Evolutionary conservation across 495 filamentous ascomycete species (phyloP), one percentile per base, ranked within the genome.

Genomic region (Penicillium goetzii): DNA sequence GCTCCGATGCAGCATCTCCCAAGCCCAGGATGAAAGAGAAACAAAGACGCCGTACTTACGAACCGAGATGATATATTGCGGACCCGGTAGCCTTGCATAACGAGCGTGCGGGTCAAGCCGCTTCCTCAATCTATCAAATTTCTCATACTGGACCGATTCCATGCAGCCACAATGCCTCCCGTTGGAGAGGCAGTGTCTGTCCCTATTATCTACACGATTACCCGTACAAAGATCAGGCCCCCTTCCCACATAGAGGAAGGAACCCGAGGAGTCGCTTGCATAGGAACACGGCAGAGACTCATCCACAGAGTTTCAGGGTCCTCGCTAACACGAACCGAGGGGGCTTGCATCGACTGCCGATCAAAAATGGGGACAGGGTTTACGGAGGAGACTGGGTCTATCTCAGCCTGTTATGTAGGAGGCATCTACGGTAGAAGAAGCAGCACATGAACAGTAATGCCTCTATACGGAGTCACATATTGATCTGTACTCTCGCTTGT

Each of bases 101-200:
- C 26, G 6, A 59, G 43, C 30, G 33, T 51, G 14, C 45, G 30
- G 38, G 45, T 23, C 57, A 5, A 33, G 15, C 32, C 33, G 58
- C 58, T 38, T 8, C 43, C 45, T 59, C 56, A 34, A 59, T 36
- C 17, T 59, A 17, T 55, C 52, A 55, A 33, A 12, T 36, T 51
- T 34, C 52, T 30, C 33, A 58, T 45, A 25, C 34, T 36, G 50
- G 23, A 50, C 32, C 30, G 12, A 43, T 12, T 59, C 52, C 36
- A 66, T 67, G 58, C 61, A 61, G 52, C 57, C 60, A 64, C 51
- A 34, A 59, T 40, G 23, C 51, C 49, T 38, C 26, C 19, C 52
- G 25, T 34, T 45, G 23, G 25, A 26, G 49, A 36, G 23, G 25
- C 2, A 51, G 19, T 21, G 45, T 36, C 26, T 30, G 19, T 58